Evolutionary conservation across 2,329 filamentous ascomycete species (phyloP).

Genomic region (Metarhizium brunneum): DNA sequence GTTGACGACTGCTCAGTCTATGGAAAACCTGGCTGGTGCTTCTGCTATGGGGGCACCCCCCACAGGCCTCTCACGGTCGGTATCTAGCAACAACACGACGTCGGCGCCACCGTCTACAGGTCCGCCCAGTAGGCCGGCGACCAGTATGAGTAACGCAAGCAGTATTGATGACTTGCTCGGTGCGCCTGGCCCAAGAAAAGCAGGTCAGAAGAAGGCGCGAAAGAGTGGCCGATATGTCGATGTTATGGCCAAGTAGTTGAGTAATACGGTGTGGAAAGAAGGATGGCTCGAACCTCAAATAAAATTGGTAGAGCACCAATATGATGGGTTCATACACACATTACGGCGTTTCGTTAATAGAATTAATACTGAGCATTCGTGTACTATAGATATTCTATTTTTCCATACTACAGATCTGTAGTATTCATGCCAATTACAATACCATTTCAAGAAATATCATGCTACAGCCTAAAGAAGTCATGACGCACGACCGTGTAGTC

Average conservation of each 20-base stretch:
- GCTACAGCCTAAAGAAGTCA: background rate
- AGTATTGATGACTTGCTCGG: conserved; percentile 90
- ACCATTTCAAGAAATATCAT: background rate
- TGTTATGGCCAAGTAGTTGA: conserved; percentile 68
- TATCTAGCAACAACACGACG: conserved; percentile 33
- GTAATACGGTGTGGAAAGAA: background rate
- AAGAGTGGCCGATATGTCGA: conserved; percentile 88
- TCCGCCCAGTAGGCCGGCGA: conserved; percentile 63
- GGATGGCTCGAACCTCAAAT: background rate
- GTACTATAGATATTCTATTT: conserved; percentile 2
- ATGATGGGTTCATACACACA: background rate
- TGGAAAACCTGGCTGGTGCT: conserved; percentile 26
- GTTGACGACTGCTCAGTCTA: conserved; percentile 3
- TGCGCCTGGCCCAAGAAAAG: conserved; percentile 60
- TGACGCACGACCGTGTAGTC: background rate
- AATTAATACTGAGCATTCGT: conserved; percentile 2
- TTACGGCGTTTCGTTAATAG: conserved; percentile 3
- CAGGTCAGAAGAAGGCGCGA: conserved; percentile 58
- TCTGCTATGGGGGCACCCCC: conserved; percentile 19
- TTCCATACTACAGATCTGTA: background rate
- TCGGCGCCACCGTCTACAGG: conserved; percentile 27
- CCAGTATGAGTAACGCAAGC: conserved; percentile 82
- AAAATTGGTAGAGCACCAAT: background rate
- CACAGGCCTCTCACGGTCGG: conserved; percentile 34
- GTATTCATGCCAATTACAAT: background rate